These are phyloP conservation scores for Coix lacrymajobi DNA, from an alignment of 176 grass and related monocot species.

Conservation along the genomic window DNA sequence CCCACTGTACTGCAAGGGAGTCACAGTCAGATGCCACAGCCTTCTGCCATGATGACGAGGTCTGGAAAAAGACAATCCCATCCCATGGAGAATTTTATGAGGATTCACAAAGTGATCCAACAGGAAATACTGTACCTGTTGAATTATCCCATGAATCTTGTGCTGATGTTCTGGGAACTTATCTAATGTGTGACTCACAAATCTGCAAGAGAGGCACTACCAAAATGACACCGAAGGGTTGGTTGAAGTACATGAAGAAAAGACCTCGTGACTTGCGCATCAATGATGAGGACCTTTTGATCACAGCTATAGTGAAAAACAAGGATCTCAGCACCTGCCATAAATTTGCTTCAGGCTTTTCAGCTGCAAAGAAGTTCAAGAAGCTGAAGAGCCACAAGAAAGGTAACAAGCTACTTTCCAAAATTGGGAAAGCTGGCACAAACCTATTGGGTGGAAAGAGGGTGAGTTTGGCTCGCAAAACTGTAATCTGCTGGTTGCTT, in stretches of 20 bases:
- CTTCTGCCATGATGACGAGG: neutral
- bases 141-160: constrained; percentile 28
- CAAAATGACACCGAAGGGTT: constrained; percentile 36
- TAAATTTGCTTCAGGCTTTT: constrained; percentile 47
- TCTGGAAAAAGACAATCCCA: constrained; percentile 1
- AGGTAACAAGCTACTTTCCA: constrained; percentile 36
- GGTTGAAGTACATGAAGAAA: constrained; percentile 48
- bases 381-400: constrained; percentile 54
- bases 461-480: constrained; percentile 70
- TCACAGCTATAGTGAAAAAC: constrained; percentile 89
- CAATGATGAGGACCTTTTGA: constrained; percentile 90
- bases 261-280: constrained; percentile 81
- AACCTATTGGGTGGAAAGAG: constrained; percentile 62
- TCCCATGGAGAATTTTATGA: constrained; percentile 1
- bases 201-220: constrained; percentile 14
- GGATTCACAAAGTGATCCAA: constrained; percentile 36
- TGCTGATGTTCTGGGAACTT: constrained; percentile 22
- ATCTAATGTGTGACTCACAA: constrained; percentile 14
- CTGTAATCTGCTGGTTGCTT: constrained; percentile 95
- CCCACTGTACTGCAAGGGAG: neutral
- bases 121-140: constrained; percentile 13
- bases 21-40: neutral
- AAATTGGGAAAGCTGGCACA: constrained; percentile 54
- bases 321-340: constrained; percentile 66
- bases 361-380: constrained; percentile 34